Base-by-base conservation (phyloP, 176 grass and related monocot species). In the Paspalum notatum region DNA sequence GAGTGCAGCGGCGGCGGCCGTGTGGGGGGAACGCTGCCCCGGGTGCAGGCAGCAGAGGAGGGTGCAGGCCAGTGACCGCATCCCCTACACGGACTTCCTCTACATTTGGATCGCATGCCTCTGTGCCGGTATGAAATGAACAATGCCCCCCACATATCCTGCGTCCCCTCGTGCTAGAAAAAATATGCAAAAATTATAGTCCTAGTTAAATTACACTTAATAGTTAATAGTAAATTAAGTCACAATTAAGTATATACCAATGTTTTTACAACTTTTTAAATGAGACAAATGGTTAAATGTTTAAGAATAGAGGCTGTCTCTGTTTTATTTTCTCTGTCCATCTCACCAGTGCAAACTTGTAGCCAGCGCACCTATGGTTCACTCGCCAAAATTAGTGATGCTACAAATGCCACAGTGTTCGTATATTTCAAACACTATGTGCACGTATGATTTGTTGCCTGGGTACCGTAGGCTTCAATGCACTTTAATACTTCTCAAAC, bases 31-130 rank as follows among this genome's bases (percentile, higher is more conserved):
- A 61, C 17, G 47, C 8, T 93, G 91, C 49, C 91, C 91, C 0
- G 85, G 91, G 11, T 90, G 91, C 87, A 64, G 38, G 82, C 91
- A 71, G 74, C 40, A 85, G 40, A 85, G 83, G 78, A 82, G 14
- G 68, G 81, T 79, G 16, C 81, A 71, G 62, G 62, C 66, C 37
- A 61, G 46, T 10, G 46, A 72, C 15, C 27, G 78, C 68, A 82
- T 85, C 13, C 91, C 87, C 0, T 93, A 90, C 68, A 74, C 3
- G 14, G 87, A 82, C 13, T 90, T 92, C 90, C 44, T 85, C 18
- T 92, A 66, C 86, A 73, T 85, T 27, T 92, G 90, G 86, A 82
- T 92, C 46, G 16, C 80, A 6, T 79, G 82, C 68, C 53, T 92
- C 40, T 86, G 83, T 26, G 67, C 83, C 22, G 39, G 90, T 89